Conservation (phyloP, 352 stramenopile genomes). For the Pythium diclinum region DNA sequence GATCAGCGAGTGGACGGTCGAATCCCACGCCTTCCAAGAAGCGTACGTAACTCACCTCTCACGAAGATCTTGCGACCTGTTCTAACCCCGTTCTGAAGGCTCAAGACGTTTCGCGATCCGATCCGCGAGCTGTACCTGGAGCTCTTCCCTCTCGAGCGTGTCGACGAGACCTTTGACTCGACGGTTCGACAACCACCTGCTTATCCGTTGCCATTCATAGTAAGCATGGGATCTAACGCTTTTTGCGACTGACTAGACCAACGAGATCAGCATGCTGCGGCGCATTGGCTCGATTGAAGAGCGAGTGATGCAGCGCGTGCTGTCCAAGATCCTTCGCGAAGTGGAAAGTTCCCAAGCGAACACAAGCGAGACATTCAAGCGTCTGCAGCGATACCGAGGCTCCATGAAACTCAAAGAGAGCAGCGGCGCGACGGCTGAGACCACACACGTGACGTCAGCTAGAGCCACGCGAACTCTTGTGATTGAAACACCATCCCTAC, state of each 20-base stretch:
- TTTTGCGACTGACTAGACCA: constrained; percentile 19
- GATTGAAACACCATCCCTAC: constrained; percentile 9
- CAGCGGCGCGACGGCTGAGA: neutral
- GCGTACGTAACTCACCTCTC: constrained; percentile 27
- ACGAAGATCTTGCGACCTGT: neutral
- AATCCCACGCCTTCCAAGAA: constrained; percentile 48
- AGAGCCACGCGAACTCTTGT: neutral
- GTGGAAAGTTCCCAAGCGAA: constrained; percentile 21
- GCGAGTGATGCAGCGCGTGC: constrained; percentile 60
- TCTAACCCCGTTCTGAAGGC: constrained; percentile 23
- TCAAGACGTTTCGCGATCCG: constrained; percentile 49
- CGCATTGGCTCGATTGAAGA: constrained; percentile 60
- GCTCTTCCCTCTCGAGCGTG: constrained; percentile 41
- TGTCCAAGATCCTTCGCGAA: constrained; percentile 55
- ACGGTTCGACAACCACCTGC: constrained; percentile 23
- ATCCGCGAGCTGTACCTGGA: constrained; percentile 53
- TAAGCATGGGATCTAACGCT: neutral
- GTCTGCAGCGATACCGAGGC: constrained; percentile 50
- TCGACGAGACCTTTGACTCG: constrained; percentile 40
- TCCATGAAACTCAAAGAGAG: constrained; percentile 8
- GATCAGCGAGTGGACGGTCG: constrained; percentile 47
- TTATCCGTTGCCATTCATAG: neutral
- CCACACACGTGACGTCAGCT: neutral
- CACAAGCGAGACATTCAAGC: constrained; percentile 44
- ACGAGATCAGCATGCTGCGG: constrained; percentile 42